Conservation (phyloP, 441 rosid species). For the Corymbia calophylla region DNA sequence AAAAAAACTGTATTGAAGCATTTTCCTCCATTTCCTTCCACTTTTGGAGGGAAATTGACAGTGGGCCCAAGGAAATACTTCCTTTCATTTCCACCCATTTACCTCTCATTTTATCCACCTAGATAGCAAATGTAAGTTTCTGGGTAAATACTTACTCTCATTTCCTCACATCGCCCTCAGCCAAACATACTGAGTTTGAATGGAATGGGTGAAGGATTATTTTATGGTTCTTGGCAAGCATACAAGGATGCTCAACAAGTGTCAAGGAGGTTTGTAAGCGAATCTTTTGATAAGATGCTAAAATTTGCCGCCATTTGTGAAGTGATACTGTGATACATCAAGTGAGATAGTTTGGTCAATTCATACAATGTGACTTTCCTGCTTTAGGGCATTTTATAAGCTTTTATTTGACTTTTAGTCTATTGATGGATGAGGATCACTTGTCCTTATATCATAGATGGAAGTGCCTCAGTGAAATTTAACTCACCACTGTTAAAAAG, state of each 20-base stretch:
- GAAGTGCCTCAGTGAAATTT: not conserved
- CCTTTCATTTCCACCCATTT: not conserved
- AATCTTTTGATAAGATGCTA: not conserved
- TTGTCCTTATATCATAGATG: not conserved
- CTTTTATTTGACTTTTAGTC: not conserved
- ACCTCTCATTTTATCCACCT: not conserved
- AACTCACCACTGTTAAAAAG: not conserved
- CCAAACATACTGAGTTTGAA: not conserved
- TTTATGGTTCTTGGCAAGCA: not conserved
- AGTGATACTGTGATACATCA: not conserved
- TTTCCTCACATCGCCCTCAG: not conserved
- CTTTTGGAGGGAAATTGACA: not conserved
- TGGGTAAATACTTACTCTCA: not conserved
- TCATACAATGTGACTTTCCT: not conserved
- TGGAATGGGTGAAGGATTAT: not conserved
- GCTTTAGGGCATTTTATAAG: not conserved
- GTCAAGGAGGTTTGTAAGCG: not conserved
- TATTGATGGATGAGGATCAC: not conserved
- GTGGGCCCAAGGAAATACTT: not conserved
- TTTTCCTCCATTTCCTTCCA: not conserved
- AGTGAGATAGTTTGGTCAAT: not conserved
- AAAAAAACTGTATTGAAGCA: not conserved
- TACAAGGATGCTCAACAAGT: not conserved
- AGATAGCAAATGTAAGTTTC: not conserved
- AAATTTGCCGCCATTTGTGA: not conserved